A percentile compares a stretch with the other conserved stretches of the same genome.
Conservation (phyloP, 2,329 filamentous ascomycete genomes). For the Talaromyces sp. region DNA sequence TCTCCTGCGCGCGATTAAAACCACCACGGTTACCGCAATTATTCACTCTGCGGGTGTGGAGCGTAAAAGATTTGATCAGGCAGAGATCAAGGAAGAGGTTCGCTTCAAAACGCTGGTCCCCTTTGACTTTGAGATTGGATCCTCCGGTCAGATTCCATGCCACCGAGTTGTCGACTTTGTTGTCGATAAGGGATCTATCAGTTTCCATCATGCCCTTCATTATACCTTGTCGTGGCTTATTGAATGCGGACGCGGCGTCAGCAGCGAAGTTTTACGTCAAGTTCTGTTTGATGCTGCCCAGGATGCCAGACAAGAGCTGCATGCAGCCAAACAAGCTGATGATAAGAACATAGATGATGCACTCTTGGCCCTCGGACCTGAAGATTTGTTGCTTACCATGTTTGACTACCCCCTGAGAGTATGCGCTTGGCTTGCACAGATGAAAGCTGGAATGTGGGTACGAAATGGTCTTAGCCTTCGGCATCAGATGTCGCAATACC, state of each 20-base stretch:
- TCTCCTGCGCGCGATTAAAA: constrained; percentile 68
- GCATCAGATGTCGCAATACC: constrained; percentile 92
- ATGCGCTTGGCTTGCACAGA: constrained; percentile 95
- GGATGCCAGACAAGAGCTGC: constrained; percentile 48
- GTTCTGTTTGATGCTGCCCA: constrained; percentile 72
- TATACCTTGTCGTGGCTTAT: constrained; percentile 96
- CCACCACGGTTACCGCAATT: constrained; percentile 80
- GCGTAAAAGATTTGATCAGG: constrained; percentile 77
- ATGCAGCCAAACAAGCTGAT: constrained; percentile 62
- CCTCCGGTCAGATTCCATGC: constrained; percentile 47
- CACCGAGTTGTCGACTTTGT: constrained; percentile 81
- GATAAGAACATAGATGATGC: constrained; percentile 63
- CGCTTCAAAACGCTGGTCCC: constrained; percentile 76
- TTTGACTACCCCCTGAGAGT: constrained; percentile 94
- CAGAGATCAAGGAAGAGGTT: constrained; percentile 84
- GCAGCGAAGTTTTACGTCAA: constrained; percentile 65
- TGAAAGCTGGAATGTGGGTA: constrained; percentile 98
- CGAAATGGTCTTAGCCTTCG: constrained; percentile 93
- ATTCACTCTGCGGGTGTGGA: constrained; percentile 89
- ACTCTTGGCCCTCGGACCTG: constrained; percentile 50
- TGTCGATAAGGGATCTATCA: constrained; percentile 87
- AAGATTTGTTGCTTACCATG: constrained; percentile 81
- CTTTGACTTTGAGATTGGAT: constrained; percentile 73
- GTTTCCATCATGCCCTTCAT: constrained; percentile 95
- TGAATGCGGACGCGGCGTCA: constrained; percentile 80